Evolutionary conservation across 2,329 filamentous ascomycete species (phyloP), one percentile per base, ranked within the genome.

Genomic region (Monosporascus sp.): DNA sequence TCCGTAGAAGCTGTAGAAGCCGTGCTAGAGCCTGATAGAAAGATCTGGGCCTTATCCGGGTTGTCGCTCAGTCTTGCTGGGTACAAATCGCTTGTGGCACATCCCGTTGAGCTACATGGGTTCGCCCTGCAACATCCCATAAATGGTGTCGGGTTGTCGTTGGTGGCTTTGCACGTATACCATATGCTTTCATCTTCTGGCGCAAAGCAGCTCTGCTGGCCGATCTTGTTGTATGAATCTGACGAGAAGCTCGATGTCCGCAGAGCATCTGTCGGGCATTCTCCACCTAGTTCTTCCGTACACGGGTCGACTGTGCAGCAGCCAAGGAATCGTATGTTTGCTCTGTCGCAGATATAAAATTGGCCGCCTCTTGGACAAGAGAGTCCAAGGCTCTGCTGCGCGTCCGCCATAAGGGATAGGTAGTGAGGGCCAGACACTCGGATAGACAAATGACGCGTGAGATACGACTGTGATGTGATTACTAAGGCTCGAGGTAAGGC

Each of bases 271-370:
- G 62, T 58, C 2, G 66, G 58, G 50, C 72, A 74, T 2, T 46
- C 37, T n/a, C 61, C 61, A n/a, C 56, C 58, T 20, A 69, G 69
- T 19, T 57, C 66, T 6, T 62, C 65, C 3, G 62, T 57, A 52
- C 72, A 74, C 9, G 72, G 69, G 46, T 74, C 66, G 20, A 60
- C 52, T 6, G 60, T 59, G 54, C 72, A 74, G 55, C 72, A 74
- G 8, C 72, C 72, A 22, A 74, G 65, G 44, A 74, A 74, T 3
- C 63, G 63, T 17, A 66, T 60, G 8, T 60, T 62, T 11, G 60
- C 63, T 1, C 55, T 55, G 24, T 62, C 63, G 50, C 70, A 72
- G 4, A 68, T 62, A 53, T 70, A 70, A 46, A 46, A 46, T 26
- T 27, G 22, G 22, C 43, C 43, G 5, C 26, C 43, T 16, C n/a